These are phyloP conservation scores for Fraxinus sp. DNA, from an alignment of 305 asterid genomes.

Conservation along the genomic window DNA sequence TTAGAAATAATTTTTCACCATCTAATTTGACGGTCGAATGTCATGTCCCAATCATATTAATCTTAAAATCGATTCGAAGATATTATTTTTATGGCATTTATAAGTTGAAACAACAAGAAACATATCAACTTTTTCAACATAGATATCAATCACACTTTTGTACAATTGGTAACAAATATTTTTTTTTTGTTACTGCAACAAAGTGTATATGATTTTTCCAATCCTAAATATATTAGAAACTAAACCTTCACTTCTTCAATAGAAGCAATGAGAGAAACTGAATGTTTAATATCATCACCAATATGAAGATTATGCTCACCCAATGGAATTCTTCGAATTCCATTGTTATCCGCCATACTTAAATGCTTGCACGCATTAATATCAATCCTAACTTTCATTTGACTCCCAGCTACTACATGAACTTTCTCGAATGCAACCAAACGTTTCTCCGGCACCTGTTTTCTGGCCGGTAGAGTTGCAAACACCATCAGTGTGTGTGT, in stretches of 20 bases:
- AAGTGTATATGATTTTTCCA: not conserved
- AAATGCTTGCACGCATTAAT: conserved; percentile 62
- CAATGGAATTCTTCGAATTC: conserved; percentile 69
- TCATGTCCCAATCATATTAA: not conserved
- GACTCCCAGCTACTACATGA: conserved; percentile 39
- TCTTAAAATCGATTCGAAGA: not conserved
- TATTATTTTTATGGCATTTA: not conserved
- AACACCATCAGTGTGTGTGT: conserved; percentile 62
- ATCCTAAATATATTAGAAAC: not conserved
- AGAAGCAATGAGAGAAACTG: conserved; percentile 34
- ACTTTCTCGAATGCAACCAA: conserved; percentile 67
- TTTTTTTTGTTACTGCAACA: not conserved
- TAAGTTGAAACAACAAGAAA: not conserved
- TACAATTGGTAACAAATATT: not conserved
- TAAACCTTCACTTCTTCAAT: not conserved
- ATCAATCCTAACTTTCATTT: conserved; percentile 34
- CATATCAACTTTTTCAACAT: not conserved
- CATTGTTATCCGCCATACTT: conserved; percentile 57
- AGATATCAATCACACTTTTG: not conserved
- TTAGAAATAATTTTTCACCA: not conserved
- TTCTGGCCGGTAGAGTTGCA: conserved; percentile 31
- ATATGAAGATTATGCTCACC: conserved; percentile 72
- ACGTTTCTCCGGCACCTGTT: conserved; percentile 33
- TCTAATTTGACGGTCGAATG: not conserved
- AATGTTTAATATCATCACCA: conserved; percentile 62